Percentiles rank a stretch among this genome's conserved stretches.
Conservation (phyloP, 2,329 filamentous ascomycete genomes). For the Ascochyta koolunga region DNA sequence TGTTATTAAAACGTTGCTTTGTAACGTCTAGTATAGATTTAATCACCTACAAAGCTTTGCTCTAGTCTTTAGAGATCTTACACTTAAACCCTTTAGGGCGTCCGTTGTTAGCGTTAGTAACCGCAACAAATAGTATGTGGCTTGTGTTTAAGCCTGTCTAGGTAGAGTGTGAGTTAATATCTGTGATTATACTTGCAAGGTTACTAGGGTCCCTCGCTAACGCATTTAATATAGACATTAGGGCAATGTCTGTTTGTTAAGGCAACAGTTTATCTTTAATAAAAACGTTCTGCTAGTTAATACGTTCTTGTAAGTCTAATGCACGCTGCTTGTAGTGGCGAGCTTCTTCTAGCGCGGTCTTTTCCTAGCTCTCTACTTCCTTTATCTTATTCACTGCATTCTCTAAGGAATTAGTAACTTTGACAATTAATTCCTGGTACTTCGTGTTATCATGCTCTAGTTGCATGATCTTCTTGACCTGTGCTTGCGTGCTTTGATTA, state of each 20-base stretch:
- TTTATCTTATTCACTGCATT: background rate
- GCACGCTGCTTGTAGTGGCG: background rate
- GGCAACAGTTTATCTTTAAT: background rate
- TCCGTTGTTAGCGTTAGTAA: background rate
- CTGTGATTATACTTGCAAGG: background rate
- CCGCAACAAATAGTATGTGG: background rate
- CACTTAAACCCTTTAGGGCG: background rate
- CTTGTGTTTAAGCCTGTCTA: background rate
- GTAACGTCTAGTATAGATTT: background rate
- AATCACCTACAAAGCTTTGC: background rate
- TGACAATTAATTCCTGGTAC: background rate
- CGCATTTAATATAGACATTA: background rate
- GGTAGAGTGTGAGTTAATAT: background rate
- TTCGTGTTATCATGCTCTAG: background rate
- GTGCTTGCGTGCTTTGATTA: background rate
- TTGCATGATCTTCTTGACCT: background rate
- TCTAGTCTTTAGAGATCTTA: background rate
- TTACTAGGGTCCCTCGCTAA: background rate
- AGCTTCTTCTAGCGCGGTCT: background rate
- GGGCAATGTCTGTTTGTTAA: background rate
- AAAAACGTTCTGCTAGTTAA: background rate
- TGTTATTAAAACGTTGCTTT: background rate
- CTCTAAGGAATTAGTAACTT: background rate
- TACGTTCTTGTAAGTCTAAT: background rate
- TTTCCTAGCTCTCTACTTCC: background rate